These are phyloP conservation scores for Phoenix dactylifera DNA, from an alignment of 176 grass and related monocot species.

Conservation along the genomic window DNA sequence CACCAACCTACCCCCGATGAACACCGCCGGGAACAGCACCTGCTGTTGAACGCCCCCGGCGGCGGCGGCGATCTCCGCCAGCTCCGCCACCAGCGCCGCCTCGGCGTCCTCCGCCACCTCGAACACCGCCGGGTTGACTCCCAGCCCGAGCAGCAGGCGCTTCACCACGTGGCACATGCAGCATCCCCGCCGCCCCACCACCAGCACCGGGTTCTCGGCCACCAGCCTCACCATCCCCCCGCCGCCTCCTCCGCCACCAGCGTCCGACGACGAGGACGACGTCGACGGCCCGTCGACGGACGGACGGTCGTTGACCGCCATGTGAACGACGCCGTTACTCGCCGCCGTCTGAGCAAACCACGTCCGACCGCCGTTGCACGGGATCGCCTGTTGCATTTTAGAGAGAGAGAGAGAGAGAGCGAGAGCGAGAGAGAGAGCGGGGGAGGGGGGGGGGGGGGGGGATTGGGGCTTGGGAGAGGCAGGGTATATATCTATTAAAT, in stretches of 20 bases:
- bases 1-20: slow-evolving; percentile 70
- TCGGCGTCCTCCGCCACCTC: slow-evolving; percentile 60
- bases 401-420: no score
- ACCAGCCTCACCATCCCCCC: slow-evolving; percentile 30
- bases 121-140: slow-evolving; percentile 68
- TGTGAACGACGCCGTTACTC: background rate
- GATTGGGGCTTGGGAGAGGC: background rate
- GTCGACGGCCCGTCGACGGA: background rate
- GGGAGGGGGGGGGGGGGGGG: no score
- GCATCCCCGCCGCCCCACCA: slow-evolving; percentile 67
- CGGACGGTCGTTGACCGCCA: background rate
- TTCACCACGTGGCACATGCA: slow-evolving; percentile 91
- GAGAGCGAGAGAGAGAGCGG: no score
- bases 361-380: slow-evolving; percentile 41
- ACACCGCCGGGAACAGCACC: slow-evolving; percentile 50
- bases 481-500: background rate
- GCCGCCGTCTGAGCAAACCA: slow-evolving; percentile 8
- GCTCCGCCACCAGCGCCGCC: slow-evolving; percentile 25
- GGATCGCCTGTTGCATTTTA: slow-evolving; percentile 79
- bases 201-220: slow-evolving; percentile 63
- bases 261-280: background rate
- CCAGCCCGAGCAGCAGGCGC: slow-evolving; percentile 70
- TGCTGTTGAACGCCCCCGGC: background rate
- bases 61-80: background rate
- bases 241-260: background rate